These are phyloP conservation scores for Amanita pseudoporphyria DNA, from an alignment of 768 basidiomycete genomes.

Conservation along the genomic window DNA sequence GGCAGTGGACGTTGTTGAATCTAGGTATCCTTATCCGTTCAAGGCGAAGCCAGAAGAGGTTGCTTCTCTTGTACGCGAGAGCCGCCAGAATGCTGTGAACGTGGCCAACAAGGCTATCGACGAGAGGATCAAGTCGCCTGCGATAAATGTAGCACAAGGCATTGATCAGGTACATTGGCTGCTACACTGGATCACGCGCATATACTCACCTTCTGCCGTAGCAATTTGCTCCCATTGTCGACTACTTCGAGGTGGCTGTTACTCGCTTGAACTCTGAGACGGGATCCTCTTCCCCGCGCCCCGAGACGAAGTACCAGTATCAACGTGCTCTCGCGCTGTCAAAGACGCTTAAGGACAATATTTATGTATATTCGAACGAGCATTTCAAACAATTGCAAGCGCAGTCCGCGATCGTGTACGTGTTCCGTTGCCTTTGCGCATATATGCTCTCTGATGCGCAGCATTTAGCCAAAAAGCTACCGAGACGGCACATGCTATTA, in stretches of 20 bases:
- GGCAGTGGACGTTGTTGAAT: constrained; percentile 64
- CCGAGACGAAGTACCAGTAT: constrained; percentile 63
- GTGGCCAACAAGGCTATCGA: constrained; percentile 55
- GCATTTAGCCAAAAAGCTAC: constrained; percentile 53
- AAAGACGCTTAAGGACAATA: constrained; percentile 48
- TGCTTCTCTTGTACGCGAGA: constrained; percentile 44
- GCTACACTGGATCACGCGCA: constrained; percentile 10
- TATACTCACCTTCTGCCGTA: constrained; percentile 17
- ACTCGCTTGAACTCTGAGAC: constrained; percentile 36
- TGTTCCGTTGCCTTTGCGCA: constrained; percentile 7
- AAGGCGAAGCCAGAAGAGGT: constrained; percentile 66
- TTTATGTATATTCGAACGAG: constrained; percentile 58
- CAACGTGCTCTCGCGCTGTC: constrained; percentile 65
- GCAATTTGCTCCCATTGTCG: constrained; percentile 68
- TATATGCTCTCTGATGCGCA: constrained; percentile 7
- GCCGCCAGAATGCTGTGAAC: constrained; percentile 38
- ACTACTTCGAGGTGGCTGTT: constrained; percentile 57
- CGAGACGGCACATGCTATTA: constrained; percentile 56
- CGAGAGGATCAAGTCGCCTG: constrained; percentile 55
- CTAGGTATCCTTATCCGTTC: constrained; percentile 71
- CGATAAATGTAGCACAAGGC: constrained; percentile 48
- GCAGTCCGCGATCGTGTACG: constrained; percentile 58
- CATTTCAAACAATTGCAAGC: constrained; percentile 62
- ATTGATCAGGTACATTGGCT: constrained; percentile 57
- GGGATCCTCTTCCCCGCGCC: constrained; percentile 32